phyloP scores from a whole-genome alignment of 2,329 filamentous ascomycete species.

The Microcyclospora tardicrescens region DNA sequence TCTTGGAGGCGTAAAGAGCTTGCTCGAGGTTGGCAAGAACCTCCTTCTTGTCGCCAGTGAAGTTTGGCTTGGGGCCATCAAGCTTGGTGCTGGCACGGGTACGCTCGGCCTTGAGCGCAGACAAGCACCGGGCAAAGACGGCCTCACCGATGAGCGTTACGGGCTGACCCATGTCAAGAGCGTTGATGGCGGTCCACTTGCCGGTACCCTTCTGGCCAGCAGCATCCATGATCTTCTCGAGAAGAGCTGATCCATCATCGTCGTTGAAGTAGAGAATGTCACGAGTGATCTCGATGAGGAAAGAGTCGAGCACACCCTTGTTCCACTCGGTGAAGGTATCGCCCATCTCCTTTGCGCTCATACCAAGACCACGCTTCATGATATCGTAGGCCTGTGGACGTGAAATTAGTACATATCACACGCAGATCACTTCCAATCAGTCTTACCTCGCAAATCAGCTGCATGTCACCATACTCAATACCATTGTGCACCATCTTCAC shows the following conservation, averaged over 20 bases:
- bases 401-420: constrained; percentile 6
- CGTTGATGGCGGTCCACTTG: constrained; percentile 99
- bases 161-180: constrained; percentile 94
- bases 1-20: constrained; percentile 98
- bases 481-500: constrained; percentile 99
- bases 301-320: constrained; percentile 94
- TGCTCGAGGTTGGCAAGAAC: constrained; percentile 98
- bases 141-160: constrained; percentile 96
- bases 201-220: constrained; percentile 98
- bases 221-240: constrained; percentile 98
- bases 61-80: constrained; percentile 61
- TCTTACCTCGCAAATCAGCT: constrained; percentile 93
- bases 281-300: constrained; percentile 97
- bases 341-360: constrained; percentile 87
- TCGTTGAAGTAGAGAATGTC: constrained; percentile 99
- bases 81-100: constrained; percentile 67
- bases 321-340: constrained; percentile 95
- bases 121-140: constrained; percentile 89
- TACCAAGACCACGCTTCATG: constrained; percentile 92
- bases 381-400: constrained; percentile 81
- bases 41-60: constrained; percentile 79
- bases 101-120: constrained; percentile 89
- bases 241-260: constrained; percentile 75
- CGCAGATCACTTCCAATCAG: background rate
- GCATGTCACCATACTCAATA: constrained; percentile 99